Conservation (phyloP, 441 rosid species). For the Corymbia calophylla region DNA sequence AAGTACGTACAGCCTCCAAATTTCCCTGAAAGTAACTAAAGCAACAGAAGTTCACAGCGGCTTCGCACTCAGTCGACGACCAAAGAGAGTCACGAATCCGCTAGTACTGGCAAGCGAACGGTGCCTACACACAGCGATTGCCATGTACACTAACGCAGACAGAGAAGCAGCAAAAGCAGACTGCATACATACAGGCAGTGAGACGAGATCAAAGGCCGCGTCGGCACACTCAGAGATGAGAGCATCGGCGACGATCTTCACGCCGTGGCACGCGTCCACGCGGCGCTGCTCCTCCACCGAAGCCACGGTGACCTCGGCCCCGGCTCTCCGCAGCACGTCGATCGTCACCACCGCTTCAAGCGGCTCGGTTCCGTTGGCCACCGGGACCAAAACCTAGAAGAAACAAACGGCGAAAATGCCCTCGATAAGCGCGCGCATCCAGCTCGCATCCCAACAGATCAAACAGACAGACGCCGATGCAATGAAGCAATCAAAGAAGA, state of each 20-base stretch:
- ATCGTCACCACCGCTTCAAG: constrained; percentile 81
- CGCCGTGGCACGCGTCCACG: constrained; percentile 61
- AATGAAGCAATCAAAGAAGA: too few species aligned
- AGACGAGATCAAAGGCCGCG: constrained; percentile 60
- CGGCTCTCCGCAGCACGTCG: constrained; percentile 73
- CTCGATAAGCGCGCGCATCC: not conserved
- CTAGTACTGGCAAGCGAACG: not conserved
- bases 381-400: constrained; percentile 72
- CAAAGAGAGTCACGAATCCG: not conserved
- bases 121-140: not conserved
- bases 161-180: not conserved
- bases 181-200: constrained; percentile 53
- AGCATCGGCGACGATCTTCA: constrained; percentile 71
- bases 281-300: constrained; percentile 65
- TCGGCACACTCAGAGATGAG: constrained; percentile 42
- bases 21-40: not conserved
- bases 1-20: not conserved
- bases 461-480: not conserved
- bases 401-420: not conserved
- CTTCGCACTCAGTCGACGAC: not conserved
- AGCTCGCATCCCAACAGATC: not conserved
- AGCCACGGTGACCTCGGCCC: constrained; percentile 78
- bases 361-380: constrained; percentile 91
- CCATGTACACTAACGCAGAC: not conserved
- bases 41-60: not conserved